phyloP scores from a whole-genome alignment of 495 filamentous ascomycete species.

The Lasiosphaeriaceae sp. region DNA sequence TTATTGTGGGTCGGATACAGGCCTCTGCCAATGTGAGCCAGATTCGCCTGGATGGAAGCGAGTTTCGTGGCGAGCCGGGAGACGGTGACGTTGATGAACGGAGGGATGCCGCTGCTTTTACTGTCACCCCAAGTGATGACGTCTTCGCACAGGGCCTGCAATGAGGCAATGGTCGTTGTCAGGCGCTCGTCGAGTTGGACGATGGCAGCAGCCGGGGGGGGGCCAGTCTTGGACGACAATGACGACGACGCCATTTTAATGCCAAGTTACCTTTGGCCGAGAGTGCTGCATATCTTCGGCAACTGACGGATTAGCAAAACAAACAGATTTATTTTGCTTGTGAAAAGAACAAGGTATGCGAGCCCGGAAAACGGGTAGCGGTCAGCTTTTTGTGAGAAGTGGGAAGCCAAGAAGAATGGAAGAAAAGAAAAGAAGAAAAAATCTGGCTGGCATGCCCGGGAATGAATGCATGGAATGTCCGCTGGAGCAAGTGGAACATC shows the following conservation, averaged over 20 bases:
- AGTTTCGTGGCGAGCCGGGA: not conserved
- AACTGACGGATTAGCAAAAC: not conserved
- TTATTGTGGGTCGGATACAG: not conserved
- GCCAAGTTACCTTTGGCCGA: too few species aligned
- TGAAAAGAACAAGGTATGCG: too few species aligned
- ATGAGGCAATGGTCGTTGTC: not conserved
- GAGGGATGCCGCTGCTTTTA: not conserved
- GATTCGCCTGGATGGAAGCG: not conserved
- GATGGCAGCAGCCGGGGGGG: not conserved
- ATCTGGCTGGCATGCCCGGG: too few species aligned
- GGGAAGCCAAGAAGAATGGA: too few species aligned
- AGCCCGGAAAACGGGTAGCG: too few species aligned
- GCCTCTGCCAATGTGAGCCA: not conserved
- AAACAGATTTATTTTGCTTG: too few species aligned
- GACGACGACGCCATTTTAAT: not conserved
- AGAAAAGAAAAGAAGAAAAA: too few species aligned
- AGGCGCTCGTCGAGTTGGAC: not conserved
- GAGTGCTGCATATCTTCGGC: too few species aligned
- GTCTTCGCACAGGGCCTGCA: constrained; percentile 2
- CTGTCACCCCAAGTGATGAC: not conserved
- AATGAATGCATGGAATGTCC: too few species aligned
- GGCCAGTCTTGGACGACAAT: too few species aligned
- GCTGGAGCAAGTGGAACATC: too few species aligned
- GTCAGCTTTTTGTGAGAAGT: too few species aligned
- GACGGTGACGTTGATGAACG: not conserved